Evolutionary conservation across 2,329 filamentous ascomycete species (phyloP).

Genomic region (Colletotrichum orbiculare): DNA sequence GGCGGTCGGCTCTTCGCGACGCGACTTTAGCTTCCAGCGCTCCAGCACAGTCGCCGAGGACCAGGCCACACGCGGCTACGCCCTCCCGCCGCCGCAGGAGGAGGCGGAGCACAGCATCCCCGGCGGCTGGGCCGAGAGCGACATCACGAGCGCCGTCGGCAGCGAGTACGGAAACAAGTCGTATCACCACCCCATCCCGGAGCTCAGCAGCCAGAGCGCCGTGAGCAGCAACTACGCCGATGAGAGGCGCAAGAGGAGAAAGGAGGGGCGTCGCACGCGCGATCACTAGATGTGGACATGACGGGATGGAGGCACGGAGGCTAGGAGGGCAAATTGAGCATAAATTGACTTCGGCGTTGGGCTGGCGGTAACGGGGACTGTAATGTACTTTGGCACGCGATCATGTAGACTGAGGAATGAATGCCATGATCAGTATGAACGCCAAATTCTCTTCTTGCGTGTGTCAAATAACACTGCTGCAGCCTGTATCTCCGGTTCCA

Average conservation of each 20-base stretch:
- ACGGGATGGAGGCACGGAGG: not conserved
- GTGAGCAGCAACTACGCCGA: slow-evolving; percentile 53
- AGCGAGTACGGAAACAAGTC: slow-evolving; percentile 68
- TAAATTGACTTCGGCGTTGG: slow-evolving; percentile 29
- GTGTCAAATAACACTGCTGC: too few species aligned
- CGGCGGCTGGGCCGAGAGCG: slow-evolving; percentile 53
- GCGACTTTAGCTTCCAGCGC: slow-evolving; percentile 66
- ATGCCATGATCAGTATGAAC: too few species aligned
- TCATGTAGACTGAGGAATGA: slow-evolving; percentile 31
- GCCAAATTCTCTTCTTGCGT: too few species aligned
- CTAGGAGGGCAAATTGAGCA: slow-evolving; percentile 4
- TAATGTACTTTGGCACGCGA: slow-evolving; percentile 28
- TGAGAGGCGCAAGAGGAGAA: slow-evolving; percentile 56
- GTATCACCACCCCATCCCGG: slow-evolving; percentile 67
- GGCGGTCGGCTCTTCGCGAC: slow-evolving; percentile 43
- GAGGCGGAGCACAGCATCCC: slow-evolving; percentile 43
- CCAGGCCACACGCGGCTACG: slow-evolving; percentile 40
- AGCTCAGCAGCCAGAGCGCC: slow-evolving; percentile 51
- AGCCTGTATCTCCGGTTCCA: too few species aligned
- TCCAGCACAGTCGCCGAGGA: slow-evolving; percentile 48
- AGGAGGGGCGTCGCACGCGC: slow-evolving; percentile 43
- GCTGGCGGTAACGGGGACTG: slow-evolving; percentile 9
- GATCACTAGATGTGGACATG: slow-evolving; percentile 22
- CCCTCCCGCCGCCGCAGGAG: slow-evolving; percentile 38
- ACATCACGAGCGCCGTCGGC: slow-evolving; percentile 46